Percentiles rank a stretch among this genome's conserved stretches.
Conservation (phyloP, 2,329 filamentous ascomycete genomes). For the Colletotrichum noveboracense region DNA sequence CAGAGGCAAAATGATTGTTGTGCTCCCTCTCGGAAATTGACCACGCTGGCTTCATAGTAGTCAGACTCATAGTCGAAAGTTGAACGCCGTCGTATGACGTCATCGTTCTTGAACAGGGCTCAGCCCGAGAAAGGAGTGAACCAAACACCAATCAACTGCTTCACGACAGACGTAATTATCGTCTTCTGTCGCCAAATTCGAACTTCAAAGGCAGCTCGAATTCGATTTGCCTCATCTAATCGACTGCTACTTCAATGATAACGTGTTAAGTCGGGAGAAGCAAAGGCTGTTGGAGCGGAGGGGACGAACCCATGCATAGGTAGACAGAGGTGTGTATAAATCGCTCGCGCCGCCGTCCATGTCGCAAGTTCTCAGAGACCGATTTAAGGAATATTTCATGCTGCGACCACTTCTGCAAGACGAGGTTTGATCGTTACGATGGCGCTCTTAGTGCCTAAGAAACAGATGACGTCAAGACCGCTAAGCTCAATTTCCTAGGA, state of each 20-base stretch:
- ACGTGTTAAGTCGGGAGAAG: not conserved
- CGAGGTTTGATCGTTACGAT: not conserved
- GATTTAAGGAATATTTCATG: accelerated
- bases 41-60: not conserved
- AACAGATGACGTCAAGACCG: conserved; percentile 7
- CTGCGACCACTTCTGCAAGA: not conserved
- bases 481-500: not conserved
- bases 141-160: not conserved
- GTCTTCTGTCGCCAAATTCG: too few species aligned
- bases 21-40: not conserved
- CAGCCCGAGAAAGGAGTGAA: not conserved
- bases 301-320: not conserved
- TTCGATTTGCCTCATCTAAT: not conserved
- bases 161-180: too few species aligned
- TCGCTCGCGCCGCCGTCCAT: not conserved
- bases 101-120: not conserved
- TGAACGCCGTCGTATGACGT: not conserved
- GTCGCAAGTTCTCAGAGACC: accelerated
- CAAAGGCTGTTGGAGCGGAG: not conserved
- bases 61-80: not conserved
- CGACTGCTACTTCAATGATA: not conserved
- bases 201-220: too few species aligned
- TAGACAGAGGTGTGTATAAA: accelerated
- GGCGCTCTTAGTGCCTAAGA: not conserved
- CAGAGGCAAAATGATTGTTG: not conserved